Evolutionary conservation across 345 rosid species (phyloP).

Genomic region (Rhodomyrtus tomentosa): DNA sequence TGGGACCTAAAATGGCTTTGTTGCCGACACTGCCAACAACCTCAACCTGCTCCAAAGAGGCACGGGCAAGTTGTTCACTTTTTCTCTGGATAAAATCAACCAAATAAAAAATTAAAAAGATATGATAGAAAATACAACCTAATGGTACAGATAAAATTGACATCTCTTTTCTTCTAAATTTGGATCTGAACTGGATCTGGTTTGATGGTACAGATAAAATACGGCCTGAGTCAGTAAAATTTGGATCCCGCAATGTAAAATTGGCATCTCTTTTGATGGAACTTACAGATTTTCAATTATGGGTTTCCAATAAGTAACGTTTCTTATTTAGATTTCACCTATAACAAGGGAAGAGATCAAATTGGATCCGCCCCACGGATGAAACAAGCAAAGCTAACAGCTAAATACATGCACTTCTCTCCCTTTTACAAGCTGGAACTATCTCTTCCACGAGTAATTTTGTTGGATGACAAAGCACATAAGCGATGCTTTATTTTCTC

Average conservation of each 20-base stretch:
- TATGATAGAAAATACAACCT: background rate
- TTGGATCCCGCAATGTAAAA: background rate
- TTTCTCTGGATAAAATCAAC: constrained; percentile 37
- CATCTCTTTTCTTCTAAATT: no score
- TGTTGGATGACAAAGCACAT: background rate
- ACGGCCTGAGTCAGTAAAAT: background rate
- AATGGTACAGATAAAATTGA: background rate
- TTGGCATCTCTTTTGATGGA: background rate
- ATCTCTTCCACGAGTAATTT: background rate
- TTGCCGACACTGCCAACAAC: constrained; percentile 26
- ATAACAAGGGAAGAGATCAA: background rate
- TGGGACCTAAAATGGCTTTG: constrained; percentile 33
- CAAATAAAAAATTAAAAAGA: background rate
- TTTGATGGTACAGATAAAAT: background rate
- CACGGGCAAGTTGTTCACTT: constrained; percentile 60
- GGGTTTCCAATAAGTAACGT: background rate
- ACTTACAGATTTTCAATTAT: background rate
- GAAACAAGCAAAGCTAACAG: background rate
- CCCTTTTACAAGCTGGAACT: background rate
- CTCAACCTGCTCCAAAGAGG: constrained; percentile 61
- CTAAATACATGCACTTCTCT: background rate
- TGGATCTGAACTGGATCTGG: background rate
- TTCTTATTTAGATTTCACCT: background rate
- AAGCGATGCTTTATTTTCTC: background rate
- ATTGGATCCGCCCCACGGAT: background rate